These are phyloP conservation scores for Diaporthe capsici DNA, from an alignment of 2,329 filamentous ascomycete genomes.

Conservation along the genomic window DNA sequence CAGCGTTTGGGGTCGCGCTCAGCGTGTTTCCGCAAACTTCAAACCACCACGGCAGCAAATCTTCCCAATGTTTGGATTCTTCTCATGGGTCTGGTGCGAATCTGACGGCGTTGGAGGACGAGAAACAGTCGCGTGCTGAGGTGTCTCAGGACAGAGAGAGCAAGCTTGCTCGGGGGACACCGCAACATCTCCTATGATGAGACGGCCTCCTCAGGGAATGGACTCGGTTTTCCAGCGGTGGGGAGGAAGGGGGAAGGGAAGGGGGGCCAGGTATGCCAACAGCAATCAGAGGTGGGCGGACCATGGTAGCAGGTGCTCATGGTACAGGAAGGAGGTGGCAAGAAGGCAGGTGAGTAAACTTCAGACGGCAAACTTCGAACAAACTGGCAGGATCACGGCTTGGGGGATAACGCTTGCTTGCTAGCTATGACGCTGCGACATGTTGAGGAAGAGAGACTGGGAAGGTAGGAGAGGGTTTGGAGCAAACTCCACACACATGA, in stretches of 20 bases:
- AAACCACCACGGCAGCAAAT: neutral
- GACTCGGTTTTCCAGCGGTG: constrained; percentile 7
- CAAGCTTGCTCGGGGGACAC: neutral
- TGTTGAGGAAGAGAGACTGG: neutral
- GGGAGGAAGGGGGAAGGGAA: neutral
- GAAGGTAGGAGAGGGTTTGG: no score
- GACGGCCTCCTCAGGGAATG: neutral
- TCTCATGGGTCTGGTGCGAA: no score
- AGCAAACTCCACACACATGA: neutral
- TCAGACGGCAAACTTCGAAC: constrained; percentile 38
- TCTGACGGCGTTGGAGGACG: neutral
- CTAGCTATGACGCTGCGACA: neutral
- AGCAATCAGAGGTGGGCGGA: constrained; percentile 12
- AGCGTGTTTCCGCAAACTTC: constrained; percentile 21
- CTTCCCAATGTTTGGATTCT: neutral
- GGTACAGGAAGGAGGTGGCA: neutral
- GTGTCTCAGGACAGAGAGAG: constrained; percentile 28
- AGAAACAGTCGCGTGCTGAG: constrained; percentile 16
- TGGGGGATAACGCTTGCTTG: constrained; percentile 2
- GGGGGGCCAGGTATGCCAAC: neutral
- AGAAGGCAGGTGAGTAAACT: neutral
- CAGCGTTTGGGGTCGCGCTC: neutral
- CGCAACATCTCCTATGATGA: constrained; percentile 19
- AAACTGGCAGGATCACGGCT: neutral
- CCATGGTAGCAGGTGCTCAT: constrained; percentile 10